Evolutionary conservation across 2,329 filamentous ascomycete genomes (phyloP), one percentile per base, ranked within the genome.

Genomic region (Aureobasidium sp.): DNA sequence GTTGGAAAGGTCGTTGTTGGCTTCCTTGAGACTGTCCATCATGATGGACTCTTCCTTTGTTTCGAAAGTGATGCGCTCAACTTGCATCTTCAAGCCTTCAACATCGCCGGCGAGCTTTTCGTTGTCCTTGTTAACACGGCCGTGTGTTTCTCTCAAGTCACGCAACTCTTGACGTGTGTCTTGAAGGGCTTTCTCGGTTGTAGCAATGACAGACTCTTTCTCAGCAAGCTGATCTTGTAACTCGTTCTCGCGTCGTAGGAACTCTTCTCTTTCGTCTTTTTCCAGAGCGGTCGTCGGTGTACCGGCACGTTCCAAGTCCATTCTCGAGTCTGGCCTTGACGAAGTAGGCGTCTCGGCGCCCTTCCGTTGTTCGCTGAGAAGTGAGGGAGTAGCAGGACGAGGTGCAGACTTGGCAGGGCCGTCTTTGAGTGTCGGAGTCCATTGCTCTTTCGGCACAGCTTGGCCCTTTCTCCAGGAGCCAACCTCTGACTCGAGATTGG

Each of bases 231-330:
- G 93, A 72, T 99, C 94, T 73, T 97, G 94, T 45, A 99, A 82
- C 73, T 99, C 94, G 69, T 99, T 99, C 74, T 99, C 94, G 61
- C 94, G 86, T 69, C 91, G 85, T 66, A 99, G 75, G 70, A 97
- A 99, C 73, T 99, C 94, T 70, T 99, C 94, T 64, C 91, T 87
- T 76, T 99, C 94, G 68, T 99, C 94, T 76, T 96, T 97, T 61
- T 99, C 94, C 63, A 97, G 80, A 42, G 90, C 85, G 67, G 97
- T 79, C 70, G 89, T 92, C 2, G 93, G 93, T 14, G 93, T 97
- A 57, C 87, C 89, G 17, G 92, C 85, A 50, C 93, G 85, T 66
- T 97, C 93, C 8, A 80, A 53, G 6, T 91, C 88, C 63, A 89
- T 77, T 58, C 84, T 76, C 22, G 84, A 87, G 65, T 88, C 85